These are phyloP conservation scores for Penicillium sp. DNA, from an alignment of 2,329 filamentous ascomycete genomes.

Conservation along the genomic window DNA sequence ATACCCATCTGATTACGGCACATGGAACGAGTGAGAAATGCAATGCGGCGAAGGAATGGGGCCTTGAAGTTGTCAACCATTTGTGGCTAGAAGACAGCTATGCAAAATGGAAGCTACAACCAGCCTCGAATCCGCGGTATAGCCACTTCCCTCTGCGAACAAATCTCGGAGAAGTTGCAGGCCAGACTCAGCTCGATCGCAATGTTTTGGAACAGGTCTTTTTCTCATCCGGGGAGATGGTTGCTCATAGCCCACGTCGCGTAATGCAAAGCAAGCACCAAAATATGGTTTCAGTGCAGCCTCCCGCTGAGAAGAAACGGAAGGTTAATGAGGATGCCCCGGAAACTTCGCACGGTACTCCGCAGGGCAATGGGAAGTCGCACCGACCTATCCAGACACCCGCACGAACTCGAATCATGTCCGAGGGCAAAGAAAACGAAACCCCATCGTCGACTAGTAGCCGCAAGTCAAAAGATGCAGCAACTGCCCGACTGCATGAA, in stretches of 20 bases:
- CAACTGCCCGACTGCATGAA: slow-evolving; percentile 70
- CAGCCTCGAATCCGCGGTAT: slow-evolving; percentile 71
- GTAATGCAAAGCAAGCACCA: slow-evolving; percentile 39
- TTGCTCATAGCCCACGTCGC: slow-evolving; percentile 18
- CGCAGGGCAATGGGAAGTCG: slow-evolving; percentile 27
- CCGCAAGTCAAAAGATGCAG: slow-evolving; percentile 84
- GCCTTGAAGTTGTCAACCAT: slow-evolving; percentile 85
- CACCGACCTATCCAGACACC: slow-evolving; percentile 52
- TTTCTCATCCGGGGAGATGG: slow-evolving; percentile 42
- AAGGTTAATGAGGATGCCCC: slow-evolving; percentile 20
- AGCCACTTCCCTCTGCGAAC: slow-evolving; percentile 83
- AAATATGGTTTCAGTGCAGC: slow-evolving; percentile 29
- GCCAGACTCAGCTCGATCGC: slow-evolving; percentile 79
- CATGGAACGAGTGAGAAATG: slow-evolving; percentile 90
- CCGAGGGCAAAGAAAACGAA: slow-evolving; percentile 76
- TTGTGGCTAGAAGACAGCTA: slow-evolving; percentile 98
- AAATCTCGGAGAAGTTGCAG: slow-evolving; percentile 89
- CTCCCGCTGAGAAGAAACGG: slow-evolving; percentile 19
- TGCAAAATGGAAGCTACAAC: slow-evolving; percentile 75
- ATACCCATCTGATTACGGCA: slow-evolving; percentile 92
- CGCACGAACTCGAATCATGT: slow-evolving; percentile 49
- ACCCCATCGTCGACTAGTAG: slow-evolving; percentile 74
- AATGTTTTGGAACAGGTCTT: slow-evolving; percentile 69
- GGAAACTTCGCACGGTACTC: slow-evolving; percentile 25
- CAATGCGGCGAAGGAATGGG: slow-evolving; percentile 88